Conservation (phyloP, 208 protist species). For the Leishmania turanica region DNA sequence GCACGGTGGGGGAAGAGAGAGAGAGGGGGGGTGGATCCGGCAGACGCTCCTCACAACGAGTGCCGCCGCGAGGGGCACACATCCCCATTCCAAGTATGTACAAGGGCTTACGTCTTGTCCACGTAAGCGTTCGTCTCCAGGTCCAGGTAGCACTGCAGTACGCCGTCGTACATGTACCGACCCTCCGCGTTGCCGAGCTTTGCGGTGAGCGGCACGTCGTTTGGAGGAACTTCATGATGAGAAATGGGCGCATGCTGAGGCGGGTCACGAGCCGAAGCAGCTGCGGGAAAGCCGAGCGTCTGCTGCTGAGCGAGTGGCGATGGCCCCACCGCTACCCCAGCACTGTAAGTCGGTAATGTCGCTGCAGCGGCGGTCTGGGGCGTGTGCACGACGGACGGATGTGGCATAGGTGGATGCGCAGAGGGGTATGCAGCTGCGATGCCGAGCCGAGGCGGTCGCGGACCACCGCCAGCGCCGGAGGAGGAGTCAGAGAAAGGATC, state of each 20-base stretch:
- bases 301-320: neutral
- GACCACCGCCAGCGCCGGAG: neutral
- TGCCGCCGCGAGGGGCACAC: neutral
- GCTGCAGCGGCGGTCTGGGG: neutral
- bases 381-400: neutral
- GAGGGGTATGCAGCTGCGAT: neutral
- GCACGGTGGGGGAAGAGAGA: neutral
- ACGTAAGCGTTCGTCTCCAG: slow-evolving; percentile 57
- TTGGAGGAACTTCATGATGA: neutral
- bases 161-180: slow-evolving; percentile 72
- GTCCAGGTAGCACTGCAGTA: slow-evolving; percentile 77
- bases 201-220: neutral
- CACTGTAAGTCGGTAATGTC: neutral
- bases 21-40: too few relatives aligned
- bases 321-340: neutral
- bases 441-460: slow-evolving; percentile 3
- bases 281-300: neutral
- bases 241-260: neutral
- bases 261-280: neutral
- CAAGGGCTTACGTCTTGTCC: neutral
- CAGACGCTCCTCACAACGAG: neutral
- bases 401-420: slow-evolving; percentile 1
- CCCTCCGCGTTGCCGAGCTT: neutral
- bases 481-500: neutral
- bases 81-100: neutral